Evolutionary conservation across 169 alveolate genomes (phyloP), one percentile per base, ranked within the genome.

Genomic region (Nephromyces sp.): DNA sequence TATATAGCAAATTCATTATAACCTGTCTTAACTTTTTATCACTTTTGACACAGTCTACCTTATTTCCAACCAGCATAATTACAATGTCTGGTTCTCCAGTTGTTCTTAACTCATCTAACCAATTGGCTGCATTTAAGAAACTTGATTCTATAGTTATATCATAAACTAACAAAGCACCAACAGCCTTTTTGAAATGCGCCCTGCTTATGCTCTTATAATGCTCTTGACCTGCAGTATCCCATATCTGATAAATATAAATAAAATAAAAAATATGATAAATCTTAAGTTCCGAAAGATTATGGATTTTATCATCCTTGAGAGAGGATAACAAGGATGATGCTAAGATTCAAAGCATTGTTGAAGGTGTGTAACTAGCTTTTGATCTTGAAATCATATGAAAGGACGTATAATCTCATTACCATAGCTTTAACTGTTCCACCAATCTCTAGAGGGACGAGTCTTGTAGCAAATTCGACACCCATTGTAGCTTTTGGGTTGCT

Each of bases 381-480:
- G 57, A 43, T 43, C 15, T n/a, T 15, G 15, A 15, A 43, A 43
- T 15, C 57, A 43, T 15, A 43, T n/a, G n/a, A n/a, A 8, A 25
- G n/a, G 5, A 53, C 24, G 5, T 0, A 33, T 22, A 30, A 22
- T 68, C 84, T 90, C 92, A 95, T 82, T 30, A 90, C 92, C 90
- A 94, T 95, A 8, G 97, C 98, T 75, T 92, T 92, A 57, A 94
- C 96, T 32, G 94, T 92, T 27, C 98, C 98, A 15, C 99, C 98
- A 64, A 86, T 90, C 30, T 95, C 93, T 51, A 94, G 87, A 15
- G 97, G 97, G 25, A 96, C 97, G 15, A 97, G 92, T 65, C 97
- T 91, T 0, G 99, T 95, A 24, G 99, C 98, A 79, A 96, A 96
- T 81, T 96, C 99, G 21, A 96, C 98, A 68, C 99, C 99, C 57